Base-by-base conservation (phyloP, 2,329 filamentous ascomycete species). In the Xylaria sp. region DNA sequence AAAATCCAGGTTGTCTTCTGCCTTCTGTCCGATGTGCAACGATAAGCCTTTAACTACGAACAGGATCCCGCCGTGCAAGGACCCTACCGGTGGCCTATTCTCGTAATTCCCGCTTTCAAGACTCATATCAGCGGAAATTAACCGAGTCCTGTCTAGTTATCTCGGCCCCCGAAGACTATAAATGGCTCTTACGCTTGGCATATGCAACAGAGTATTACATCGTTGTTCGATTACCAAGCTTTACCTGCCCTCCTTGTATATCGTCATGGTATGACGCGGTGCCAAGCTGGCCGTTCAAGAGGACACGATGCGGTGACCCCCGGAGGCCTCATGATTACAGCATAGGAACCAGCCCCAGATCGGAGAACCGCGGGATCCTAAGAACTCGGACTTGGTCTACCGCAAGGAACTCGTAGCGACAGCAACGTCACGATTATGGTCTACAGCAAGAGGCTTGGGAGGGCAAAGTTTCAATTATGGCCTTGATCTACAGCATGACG, bases 11-110 rank as follows among this genome's bases (percentile, higher is more conserved):
- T 36, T 42, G 17, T 27, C 58, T 15, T 31, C 49, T 31, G 51
- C 57, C 63, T 31, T 51, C 42, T 45, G 51, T 25, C 57, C 51
- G 57, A 17, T 27, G 31, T 65, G 57, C 20, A 56, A 57, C 57
- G 38, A 20, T 22, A n/a, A 36, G 22, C 39, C n/a, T 49, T 47
- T 53, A n/a, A 15, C 15, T 45, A 25, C 27, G 44, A 50, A n/a
- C 39, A 42, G 22, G 53, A 33, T 42, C 15, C 36, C n/a, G 31
- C 27, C 27, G 22, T n/a, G 15, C 22, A 50, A 55, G 10, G 61
- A 25, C 13, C 27, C 42, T 44, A 15, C n/a, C n/a, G n/a, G 39
- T 44, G 22, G 11, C n/a, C n/a, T 25, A 36, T 61, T 61, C 36
- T 31, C 29, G 57, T 51, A 29, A 57, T 45, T 56, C 50, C 42